Evolutionary conservation across 208 protist genomes (phyloP).

Genomic region (Blechomonas ayalai): DNA sequence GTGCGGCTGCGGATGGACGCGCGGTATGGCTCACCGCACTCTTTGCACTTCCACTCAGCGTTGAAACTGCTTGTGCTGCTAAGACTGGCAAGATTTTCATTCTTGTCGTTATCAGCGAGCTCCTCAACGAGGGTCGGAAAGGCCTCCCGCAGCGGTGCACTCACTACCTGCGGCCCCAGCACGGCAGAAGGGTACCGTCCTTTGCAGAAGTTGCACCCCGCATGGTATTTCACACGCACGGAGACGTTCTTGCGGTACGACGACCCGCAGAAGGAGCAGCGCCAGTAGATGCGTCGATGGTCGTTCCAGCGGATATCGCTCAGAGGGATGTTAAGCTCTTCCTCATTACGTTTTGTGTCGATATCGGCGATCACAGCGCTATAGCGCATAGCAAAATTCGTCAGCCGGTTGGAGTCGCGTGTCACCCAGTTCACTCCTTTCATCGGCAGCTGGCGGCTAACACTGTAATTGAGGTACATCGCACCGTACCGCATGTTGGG

Average conservation of each 20-base stretch:
- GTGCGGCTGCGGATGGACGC: conserved; percentile 72
- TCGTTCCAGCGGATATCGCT: conserved; percentile 80
- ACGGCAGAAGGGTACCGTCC: conserved; percentile 63
- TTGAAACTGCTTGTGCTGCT: conserved; percentile 60
- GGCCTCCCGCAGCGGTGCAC: conserved; percentile 14
- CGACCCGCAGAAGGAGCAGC: conserved; percentile 69
- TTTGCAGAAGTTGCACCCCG: conserved; percentile 73
- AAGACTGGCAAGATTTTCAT: conserved; percentile 43
- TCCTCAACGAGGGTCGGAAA: conserved; percentile 36
- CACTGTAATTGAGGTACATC: conserved; percentile 81
- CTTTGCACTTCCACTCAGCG: conserved; percentile 64
- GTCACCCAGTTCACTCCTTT: conserved; percentile 84
- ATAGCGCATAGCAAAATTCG: conserved; percentile 72
- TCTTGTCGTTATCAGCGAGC: conserved; percentile 36
- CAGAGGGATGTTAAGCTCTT: conserved; percentile 68
- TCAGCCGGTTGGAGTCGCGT: conserved; percentile 76
- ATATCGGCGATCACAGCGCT: conserved; percentile 61
- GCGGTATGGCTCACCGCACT: conserved; percentile 49
- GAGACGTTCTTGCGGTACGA: conserved; percentile 75
- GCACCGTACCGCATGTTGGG: conserved; percentile 87
- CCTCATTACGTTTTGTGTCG: conserved; percentile 68
- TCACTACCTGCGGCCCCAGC: conserved; percentile 35
- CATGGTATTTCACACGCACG: conserved; percentile 76
- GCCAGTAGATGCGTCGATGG: conserved; percentile 80
- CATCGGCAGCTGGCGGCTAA: conserved; percentile 73